A percentile compares a stretch with the other conserved stretches of the same genome.
phyloP scores from a whole-genome alignment of 441 rosid genomes.

The Populus trichocarpa region DNA sequence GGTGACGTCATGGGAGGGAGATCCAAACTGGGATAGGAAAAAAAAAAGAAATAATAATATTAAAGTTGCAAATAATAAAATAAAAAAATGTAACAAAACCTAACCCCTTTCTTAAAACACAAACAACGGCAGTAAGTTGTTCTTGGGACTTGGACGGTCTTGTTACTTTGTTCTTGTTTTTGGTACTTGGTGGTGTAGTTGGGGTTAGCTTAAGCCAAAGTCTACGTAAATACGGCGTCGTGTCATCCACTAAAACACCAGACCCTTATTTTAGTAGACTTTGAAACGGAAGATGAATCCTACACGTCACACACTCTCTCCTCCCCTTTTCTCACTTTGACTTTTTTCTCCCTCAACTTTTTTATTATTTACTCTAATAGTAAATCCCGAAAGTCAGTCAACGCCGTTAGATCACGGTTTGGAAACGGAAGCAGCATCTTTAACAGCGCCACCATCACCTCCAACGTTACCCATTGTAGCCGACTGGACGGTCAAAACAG shows the following conservation, averaged over 20 bases:
- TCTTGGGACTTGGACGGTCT: background rate
- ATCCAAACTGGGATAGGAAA: too few species aligned
- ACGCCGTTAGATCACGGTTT: conserved; percentile 56
- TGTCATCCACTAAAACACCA: background rate
- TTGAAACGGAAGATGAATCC: conserved; percentile 21
- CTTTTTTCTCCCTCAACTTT: background rate
- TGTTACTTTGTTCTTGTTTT: background rate
- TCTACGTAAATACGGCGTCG: conserved; percentile 50
- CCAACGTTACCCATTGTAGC: conserved; percentile 42
- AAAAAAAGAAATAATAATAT: too few species aligned
- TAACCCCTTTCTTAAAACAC: background rate
- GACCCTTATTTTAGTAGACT: conserved; percentile 46
- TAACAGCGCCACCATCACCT: conserved; percentile 34
- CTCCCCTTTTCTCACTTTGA: background rate
- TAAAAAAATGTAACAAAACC: background rate
- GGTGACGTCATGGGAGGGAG: background rate
- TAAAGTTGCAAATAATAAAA: background rate
- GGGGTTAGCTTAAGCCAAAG: conserved; percentile 33
- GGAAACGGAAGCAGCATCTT: conserved; percentile 65
- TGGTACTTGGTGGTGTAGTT: background rate
- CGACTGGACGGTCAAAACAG: conserved; percentile 76
- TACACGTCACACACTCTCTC: conserved; percentile 5
- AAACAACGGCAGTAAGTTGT: background rate
- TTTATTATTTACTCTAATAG: background rate
- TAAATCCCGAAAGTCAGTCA: conserved; percentile 6